These are phyloP conservation scores for Austroboletus niveus DNA, from an alignment of 1,284 basidiomycete species.

Conservation along the genomic window DNA sequence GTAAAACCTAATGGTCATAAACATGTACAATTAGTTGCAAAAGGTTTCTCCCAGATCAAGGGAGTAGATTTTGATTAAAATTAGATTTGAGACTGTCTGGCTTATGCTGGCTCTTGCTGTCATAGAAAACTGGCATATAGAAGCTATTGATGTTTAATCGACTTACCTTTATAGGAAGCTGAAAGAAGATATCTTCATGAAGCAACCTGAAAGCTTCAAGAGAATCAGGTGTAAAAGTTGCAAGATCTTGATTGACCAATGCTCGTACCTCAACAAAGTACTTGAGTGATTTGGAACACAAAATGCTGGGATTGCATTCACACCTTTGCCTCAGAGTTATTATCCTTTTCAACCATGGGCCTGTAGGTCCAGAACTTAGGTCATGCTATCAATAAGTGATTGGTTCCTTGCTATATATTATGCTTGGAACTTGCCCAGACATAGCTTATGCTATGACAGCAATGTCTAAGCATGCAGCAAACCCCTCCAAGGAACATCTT, in stretches of 20 bases:
- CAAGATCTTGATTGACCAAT: background rate
- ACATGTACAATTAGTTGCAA: background rate
- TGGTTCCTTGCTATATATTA: slow-evolving; percentile 1
- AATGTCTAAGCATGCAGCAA: too few relatives aligned
- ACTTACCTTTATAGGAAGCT: background rate
- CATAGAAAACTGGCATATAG: background rate
- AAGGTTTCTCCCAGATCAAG: background rate
- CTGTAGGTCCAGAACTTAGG: background rate
- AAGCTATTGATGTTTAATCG: background rate
- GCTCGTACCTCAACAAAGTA: too few relatives aligned
- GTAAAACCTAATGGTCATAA: too few relatives aligned
- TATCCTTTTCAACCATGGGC: background rate
- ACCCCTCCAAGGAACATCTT: background rate
- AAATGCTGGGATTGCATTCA: background rate
- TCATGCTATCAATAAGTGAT: background rate
- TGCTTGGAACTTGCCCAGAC: too few relatives aligned
- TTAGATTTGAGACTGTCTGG: too few relatives aligned
- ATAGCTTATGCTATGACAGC: background rate
- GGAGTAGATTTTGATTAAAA: too few relatives aligned
- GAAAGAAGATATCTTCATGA: background rate
- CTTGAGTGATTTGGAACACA: background rate
- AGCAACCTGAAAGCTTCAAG: background rate
- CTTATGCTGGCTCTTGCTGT: background rate
- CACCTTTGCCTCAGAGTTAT: background rate
- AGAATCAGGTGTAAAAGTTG: background rate